Percentiles rank a stretch among this genome's conserved stretches.
Conservation (phyloP, 176 grass and related monocot genomes). For the Raddia guianensis region DNA sequence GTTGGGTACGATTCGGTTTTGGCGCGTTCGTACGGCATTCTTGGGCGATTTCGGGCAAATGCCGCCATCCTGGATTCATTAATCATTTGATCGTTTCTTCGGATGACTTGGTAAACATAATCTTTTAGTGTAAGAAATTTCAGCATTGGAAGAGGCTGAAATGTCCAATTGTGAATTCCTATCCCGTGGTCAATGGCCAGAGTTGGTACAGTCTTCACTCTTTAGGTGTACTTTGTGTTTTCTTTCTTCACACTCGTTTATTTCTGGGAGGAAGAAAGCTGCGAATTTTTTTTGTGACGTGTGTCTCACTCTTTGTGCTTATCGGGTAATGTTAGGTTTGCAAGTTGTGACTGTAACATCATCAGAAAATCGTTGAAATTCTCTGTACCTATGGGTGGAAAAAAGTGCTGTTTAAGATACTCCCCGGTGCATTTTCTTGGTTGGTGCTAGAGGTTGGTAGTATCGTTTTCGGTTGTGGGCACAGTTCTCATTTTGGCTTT, state of each 20-base stretch:
- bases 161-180: neutral
- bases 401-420: neutral
- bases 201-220: neutral
- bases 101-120: conserved; percentile 4
- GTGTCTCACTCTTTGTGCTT: neutral
- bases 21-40: neutral
- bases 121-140: neutral
- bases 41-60: conserved; percentile 7
- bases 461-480: neutral
- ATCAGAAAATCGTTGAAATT: neutral
- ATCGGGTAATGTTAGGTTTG: neutral
- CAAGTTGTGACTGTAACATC: neutral
- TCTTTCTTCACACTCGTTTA: neutral
- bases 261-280: conserved; percentile 16
- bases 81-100: neutral
- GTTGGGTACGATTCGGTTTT: neutral
- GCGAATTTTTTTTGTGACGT: neutral
- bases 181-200: neutral
- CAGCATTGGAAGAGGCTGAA: neutral
- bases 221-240: conserved; percentile 17
- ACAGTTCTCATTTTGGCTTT: neutral
- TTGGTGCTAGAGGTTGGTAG: conserved; percentile 16
- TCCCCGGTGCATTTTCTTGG: neutral
- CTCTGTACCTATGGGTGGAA: neutral
- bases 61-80: neutral